Evolutionary conservation across 148 eudicot genomes (phyloP).

Genomic region (Talinum fruticosum): DNA sequence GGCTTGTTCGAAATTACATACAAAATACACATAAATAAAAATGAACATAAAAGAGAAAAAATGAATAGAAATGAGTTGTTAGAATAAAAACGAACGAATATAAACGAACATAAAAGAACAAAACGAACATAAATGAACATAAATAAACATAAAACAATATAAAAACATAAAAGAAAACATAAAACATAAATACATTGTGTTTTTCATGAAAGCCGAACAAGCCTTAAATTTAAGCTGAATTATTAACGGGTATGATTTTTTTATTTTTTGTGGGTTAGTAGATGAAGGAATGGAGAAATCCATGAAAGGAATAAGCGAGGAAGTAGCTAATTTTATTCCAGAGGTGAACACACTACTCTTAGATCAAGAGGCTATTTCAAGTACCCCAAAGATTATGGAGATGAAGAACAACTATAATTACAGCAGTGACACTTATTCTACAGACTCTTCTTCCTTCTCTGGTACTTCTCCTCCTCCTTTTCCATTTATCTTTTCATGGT

Average conservation of each 20-base stretch:
- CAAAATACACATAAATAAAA: too few species aligned
- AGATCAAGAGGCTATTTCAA: conserved; percentile 11
- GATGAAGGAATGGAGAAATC: conserved; percentile 22
- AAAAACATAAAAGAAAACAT: too few species aligned
- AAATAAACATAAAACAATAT: too few species aligned
- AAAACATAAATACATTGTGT: too few species aligned
- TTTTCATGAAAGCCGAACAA: too few species aligned
- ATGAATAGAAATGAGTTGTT: too few species aligned
- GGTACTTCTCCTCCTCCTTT: conserved; percentile 1
- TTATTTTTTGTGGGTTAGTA: neutral
- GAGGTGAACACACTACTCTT: conserved; percentile 7
- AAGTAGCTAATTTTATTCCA: neutral
- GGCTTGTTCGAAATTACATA: too few species aligned
- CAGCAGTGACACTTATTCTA: conserved; percentile 25
- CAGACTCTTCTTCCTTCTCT: conserved; percentile 28
- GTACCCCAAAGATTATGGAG: conserved; percentile 17
- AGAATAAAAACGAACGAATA: too few species aligned
- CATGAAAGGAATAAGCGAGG: conserved; percentile 19
- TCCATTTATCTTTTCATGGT: neutral
- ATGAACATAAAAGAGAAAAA: too few species aligned
- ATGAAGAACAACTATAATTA: conserved; percentile 6
- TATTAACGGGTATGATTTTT: neutral
- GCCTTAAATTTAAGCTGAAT: neutral
- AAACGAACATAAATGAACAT: too few species aligned
- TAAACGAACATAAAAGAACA: too few species aligned